A percentile compares a stretch with the other conserved stretches of the same genome.
Conservation (phyloP, 345 rosid genomes). For the Lepidium aucheri region DNA sequence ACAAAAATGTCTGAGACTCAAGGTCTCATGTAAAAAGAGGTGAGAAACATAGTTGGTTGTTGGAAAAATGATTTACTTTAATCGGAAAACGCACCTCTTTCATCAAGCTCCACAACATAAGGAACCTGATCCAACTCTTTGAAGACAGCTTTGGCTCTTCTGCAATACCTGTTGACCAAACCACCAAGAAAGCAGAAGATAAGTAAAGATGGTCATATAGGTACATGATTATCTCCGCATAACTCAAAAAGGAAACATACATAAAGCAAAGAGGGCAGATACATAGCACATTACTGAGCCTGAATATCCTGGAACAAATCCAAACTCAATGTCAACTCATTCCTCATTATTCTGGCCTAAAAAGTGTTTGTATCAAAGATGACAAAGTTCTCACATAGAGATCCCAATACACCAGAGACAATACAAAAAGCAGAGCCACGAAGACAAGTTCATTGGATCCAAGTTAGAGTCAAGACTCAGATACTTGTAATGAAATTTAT, state of each 20-base stretch:
- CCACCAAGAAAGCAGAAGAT: not conserved
- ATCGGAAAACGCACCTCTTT: conserved; percentile 50
- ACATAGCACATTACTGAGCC: not conserved
- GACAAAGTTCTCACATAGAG: too few relatives aligned
- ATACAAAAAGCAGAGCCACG: not conserved
- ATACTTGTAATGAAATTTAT: not conserved
- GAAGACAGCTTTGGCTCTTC: conserved; percentile 74
- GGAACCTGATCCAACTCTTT: conserved; percentile 62
- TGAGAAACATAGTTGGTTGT: not conserved
- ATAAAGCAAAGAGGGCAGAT: conserved; percentile 1
- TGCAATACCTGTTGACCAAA: conserved; percentile 57
- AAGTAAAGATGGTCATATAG: not conserved
- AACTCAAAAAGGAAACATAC: not conserved
- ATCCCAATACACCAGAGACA: not conserved
- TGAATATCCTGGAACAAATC: not conserved
- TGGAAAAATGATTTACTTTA: not conserved
- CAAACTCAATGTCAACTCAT: not conserved
- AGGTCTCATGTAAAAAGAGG: not conserved
- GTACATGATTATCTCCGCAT: not conserved
- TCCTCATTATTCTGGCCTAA: not conserved
- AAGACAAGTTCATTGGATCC: not conserved
- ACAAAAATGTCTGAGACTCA: not conserved
- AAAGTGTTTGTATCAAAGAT: not conserved
- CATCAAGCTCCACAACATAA: conserved; percentile 74
- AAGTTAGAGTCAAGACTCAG: not conserved